Conservation (phyloP, 176 grass and related monocot genomes). For the Coix lacrymajobi region DNA sequence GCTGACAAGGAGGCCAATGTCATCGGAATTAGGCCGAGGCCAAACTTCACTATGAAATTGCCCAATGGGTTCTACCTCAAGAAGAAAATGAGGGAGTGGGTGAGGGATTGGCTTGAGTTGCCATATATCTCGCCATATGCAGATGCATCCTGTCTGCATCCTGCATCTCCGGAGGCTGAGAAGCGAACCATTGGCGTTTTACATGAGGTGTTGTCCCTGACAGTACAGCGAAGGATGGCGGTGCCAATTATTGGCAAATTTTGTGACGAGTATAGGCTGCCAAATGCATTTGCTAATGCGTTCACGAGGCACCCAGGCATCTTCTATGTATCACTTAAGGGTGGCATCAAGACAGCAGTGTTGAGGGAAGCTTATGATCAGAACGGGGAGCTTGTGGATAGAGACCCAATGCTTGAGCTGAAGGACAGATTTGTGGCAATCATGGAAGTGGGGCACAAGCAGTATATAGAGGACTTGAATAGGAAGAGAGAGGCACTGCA, state of each 20-base stretch:
- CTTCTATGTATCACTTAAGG: conserved; percentile 87
- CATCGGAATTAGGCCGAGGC: conserved; percentile 53
- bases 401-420: conserved; percentile 67
- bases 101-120: conserved; percentile 88
- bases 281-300: conserved; percentile 64
- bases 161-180: conserved; percentile 54
- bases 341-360: conserved; percentile 78
- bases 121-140: conserved; percentile 69
- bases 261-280: conserved; percentile 57
- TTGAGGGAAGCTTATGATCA: conserved; percentile 79
- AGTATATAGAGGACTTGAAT: conserved; percentile 57
- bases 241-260: conserved; percentile 80
- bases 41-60: conserved; percentile 64
- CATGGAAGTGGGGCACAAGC: conserved; percentile 67
- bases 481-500: conserved; percentile 49
- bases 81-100: conserved; percentile 87
- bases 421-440: conserved; percentile 71
- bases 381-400: conserved; percentile 60
- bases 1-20: conserved; percentile 64
- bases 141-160: conserved; percentile 35
- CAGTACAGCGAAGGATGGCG: conserved; percentile 53
- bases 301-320: conserved; percentile 82
- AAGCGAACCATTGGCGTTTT: conserved; percentile 72
- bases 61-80: conserved; percentile 78
- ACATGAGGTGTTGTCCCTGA: conserved; percentile 76